Percentiles rank a stretch among this genome's conserved stretches.
Evolutionary conservation across 495 filamentous ascomycete genomes (phyloP).

Genomic region (Bryoglossum gracile): DNA sequence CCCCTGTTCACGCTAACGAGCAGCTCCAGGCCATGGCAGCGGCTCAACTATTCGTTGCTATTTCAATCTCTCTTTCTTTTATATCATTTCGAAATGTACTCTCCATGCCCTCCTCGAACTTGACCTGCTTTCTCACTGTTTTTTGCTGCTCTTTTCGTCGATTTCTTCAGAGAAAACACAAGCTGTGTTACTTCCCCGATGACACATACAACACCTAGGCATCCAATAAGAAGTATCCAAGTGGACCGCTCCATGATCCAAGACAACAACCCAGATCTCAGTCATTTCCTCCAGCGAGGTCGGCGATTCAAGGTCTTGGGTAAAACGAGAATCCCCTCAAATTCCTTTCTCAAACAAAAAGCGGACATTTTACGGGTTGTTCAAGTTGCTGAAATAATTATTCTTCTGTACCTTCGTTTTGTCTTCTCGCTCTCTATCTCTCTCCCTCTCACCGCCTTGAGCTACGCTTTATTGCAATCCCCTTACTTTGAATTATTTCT

Average conservation of each 20-base stretch:
- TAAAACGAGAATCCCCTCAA: not conserved
- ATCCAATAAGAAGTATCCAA: constrained; percentile 8
- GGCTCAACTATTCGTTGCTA: not conserved
- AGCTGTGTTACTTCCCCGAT: constrained; percentile 6
- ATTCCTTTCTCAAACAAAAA: not conserved
- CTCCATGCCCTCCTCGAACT: not conserved
- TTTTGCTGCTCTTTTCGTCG: constrained; percentile 10
- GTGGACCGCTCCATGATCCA: not conserved
- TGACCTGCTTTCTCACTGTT: constrained; percentile 9
- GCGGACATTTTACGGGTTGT: too few species aligned
- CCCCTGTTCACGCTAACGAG: constrained; percentile 17
- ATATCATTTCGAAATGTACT: not conserved
- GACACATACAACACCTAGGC: not conserved
- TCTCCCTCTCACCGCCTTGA: too few species aligned
- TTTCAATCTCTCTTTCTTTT: not conserved
- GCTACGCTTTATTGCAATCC: not conserved
- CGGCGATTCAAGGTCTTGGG: not conserved
- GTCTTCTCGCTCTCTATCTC: too few species aligned
- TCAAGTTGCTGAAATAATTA: too few species aligned
- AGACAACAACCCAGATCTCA: not conserved
- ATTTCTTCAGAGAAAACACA: not conserved
- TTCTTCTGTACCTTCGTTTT: too few species aligned
- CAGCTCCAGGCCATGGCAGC: not conserved
- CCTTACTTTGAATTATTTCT: not conserved
- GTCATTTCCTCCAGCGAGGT: not conserved